Evolutionary conservation across 345 rosid species (phyloP).

Genomic region (Brassica rapa): DNA sequence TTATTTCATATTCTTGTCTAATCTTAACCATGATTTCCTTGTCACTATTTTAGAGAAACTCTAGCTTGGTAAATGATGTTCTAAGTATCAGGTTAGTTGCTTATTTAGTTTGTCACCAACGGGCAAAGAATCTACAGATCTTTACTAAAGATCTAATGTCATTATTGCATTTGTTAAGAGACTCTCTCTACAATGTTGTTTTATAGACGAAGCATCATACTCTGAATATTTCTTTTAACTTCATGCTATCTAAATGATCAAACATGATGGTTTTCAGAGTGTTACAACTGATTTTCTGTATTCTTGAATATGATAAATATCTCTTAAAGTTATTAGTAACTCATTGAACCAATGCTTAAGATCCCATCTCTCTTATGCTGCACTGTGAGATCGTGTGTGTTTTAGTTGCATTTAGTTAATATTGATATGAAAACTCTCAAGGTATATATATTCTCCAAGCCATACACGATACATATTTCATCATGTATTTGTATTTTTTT

Average conservation of each 20-base stretch:
- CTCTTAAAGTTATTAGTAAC: not conserved
- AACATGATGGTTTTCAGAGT: not conserved
- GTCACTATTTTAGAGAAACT: too few relatives aligned
- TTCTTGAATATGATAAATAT: not conserved
- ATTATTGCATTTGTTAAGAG: too few relatives aligned
- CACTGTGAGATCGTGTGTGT: not conserved
- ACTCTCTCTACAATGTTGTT: too few relatives aligned
- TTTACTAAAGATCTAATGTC: too few relatives aligned
- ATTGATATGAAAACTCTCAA: slow-evolving; percentile 48
- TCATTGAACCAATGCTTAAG: not conserved
- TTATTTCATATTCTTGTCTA: not conserved
- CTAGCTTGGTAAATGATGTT: too few relatives aligned
- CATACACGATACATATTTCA: not conserved
- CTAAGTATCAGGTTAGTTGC: too few relatives aligned
- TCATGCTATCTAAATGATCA: not conserved
- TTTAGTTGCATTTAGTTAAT: not conserved
- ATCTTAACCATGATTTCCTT: not conserved
- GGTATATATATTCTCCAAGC: slow-evolving; percentile 8
- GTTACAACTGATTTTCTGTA: not conserved
- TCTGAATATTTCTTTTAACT: too few relatives aligned
- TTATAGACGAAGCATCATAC: too few relatives aligned
- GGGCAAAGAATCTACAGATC: too few relatives aligned
- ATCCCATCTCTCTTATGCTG: not conserved
- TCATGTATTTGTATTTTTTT: not conserved
- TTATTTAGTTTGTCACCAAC: too few relatives aligned